Conservation (phyloP, 305 asterid species). For the Nicotiana rustica region DNA sequence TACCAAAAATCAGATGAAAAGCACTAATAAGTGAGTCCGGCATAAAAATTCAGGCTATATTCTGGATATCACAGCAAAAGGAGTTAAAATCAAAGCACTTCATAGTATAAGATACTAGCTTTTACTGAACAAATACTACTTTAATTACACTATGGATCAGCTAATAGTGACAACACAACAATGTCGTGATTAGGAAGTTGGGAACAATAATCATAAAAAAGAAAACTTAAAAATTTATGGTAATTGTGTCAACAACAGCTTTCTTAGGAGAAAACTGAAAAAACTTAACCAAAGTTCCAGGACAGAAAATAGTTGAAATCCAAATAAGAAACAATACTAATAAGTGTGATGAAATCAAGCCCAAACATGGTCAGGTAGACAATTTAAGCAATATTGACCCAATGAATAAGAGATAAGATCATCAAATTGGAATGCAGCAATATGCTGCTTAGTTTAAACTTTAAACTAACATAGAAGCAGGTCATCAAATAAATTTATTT, state of each 20-base stretch:
- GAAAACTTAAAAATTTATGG: neutral
- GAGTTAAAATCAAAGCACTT: neutral
- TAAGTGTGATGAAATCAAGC: conserved; percentile 3
- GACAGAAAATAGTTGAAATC: too few relatives aligned
- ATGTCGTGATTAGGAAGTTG: neutral
- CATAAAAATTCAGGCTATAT: neutral
- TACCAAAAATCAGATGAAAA: neutral
- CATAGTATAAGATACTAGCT: neutral
- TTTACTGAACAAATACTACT: conserved; percentile 9
- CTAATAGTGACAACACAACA: neutral
- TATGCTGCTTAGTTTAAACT: neutral
- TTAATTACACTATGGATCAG: neutral
- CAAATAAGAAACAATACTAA: too few relatives aligned
- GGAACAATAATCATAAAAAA: conserved; percentile 6
- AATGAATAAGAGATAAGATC: conserved; percentile 30
- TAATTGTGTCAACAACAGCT: neutral
- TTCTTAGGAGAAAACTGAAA: neutral
- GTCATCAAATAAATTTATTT: neutral
- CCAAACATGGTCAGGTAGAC: neutral
- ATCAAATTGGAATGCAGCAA: conserved; percentile 38
- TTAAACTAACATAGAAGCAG: conserved; percentile 2
- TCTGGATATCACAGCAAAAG: neutral
- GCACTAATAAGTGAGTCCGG: neutral
- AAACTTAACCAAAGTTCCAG: too few relatives aligned
- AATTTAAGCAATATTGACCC: conserved; percentile 39